These are phyloP conservation scores for Boletus tomentosulus DNA, from an alignment of 768 basidiomycete species.

Conservation along the genomic window DNA sequence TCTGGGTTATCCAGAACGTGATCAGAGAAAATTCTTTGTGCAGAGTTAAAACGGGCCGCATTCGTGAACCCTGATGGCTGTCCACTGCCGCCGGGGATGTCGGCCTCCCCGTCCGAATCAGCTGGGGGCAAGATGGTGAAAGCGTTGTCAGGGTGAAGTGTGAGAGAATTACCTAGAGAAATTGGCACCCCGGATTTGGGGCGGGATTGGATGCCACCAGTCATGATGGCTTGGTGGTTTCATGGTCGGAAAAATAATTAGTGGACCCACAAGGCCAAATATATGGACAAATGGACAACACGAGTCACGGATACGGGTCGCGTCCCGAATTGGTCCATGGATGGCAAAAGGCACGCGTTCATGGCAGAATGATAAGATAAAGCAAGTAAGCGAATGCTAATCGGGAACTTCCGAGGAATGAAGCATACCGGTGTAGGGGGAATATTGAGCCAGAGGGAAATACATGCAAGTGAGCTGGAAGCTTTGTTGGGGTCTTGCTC, in stretches of 20 bases:
- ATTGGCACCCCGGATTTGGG: slow-evolving; percentile 10
- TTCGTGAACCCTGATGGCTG: slow-evolving; percentile 9
- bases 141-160: slow-evolving; percentile 5
- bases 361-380: slow-evolving; percentile 22
- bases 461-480: slow-evolving; percentile 2
- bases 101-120: slow-evolving; percentile 19
- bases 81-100: slow-evolving; percentile 14
- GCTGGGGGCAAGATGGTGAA: slow-evolving; percentile 12
- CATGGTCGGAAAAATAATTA: slow-evolving; percentile 26
- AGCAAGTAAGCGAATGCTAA: slow-evolving; percentile 12
- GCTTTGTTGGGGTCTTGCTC: slow-evolving; percentile 2
- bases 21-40: slow-evolving; percentile 10
- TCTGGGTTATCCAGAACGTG: slow-evolving; percentile 14
- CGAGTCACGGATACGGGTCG: slow-evolving; percentile 12
- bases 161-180: slow-evolving; percentile 10
- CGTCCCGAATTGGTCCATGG: slow-evolving; percentile 3
- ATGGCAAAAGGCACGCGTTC: not conserved
- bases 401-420: slow-evolving; percentile 15
- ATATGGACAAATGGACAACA: slow-evolving; percentile 28
- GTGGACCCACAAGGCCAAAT: slow-evolving; percentile 35
- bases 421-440: slow-evolving; percentile 4
- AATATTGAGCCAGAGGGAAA: not conserved
- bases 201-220: slow-evolving; percentile 16
- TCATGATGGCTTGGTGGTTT: slow-evolving; percentile 24
- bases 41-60: slow-evolving; percentile 9